These are phyloP conservation scores for Metschnikowia kofuensis DNA, from an alignment of 805 yeast genomes.

Conservation along the genomic window DNA sequence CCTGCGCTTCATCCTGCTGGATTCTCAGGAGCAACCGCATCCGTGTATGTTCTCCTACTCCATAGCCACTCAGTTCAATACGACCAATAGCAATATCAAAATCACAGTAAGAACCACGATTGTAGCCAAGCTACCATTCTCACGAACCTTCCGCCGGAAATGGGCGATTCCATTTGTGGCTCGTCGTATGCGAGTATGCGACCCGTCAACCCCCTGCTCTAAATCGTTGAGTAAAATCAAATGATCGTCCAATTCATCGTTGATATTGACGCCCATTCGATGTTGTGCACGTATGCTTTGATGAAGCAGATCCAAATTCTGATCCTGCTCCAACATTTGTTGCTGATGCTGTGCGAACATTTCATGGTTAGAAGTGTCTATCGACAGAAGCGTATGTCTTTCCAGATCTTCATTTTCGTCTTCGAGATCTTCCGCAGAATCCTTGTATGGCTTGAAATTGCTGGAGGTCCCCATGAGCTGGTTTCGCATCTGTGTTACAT, in stretches of 20 bases:
- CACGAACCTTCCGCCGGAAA: constrained; percentile 34
- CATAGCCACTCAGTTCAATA: constrained; percentile 25
- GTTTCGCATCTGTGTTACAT: constrained; percentile 21
- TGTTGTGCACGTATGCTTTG: constrained; percentile 35
- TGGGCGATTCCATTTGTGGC: constrained; percentile 30
- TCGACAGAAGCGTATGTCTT: constrained; percentile 20
- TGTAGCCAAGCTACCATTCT: constrained; percentile 43
- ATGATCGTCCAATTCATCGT: constrained; percentile 42
- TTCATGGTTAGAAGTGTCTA: constrained; percentile 35
- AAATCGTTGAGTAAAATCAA: constrained; percentile 39
- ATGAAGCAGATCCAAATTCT: constrained; percentile 33
- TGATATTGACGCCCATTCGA: constrained; percentile 37
- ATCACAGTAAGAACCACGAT: constrained; percentile 41
- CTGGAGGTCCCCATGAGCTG: constrained; percentile 34
- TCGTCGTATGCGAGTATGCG: constrained; percentile 28
- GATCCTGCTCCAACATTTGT: constrained; percentile 37
- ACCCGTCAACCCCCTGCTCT: constrained; percentile 39
- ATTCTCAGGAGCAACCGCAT: neutral
- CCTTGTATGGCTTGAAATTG: constrained; percentile 35
- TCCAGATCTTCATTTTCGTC: constrained; percentile 20
- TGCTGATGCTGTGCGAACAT: constrained; percentile 44
- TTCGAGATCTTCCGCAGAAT: constrained; percentile 12
- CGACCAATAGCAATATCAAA: constrained; percentile 38
- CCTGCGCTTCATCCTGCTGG: neutral
- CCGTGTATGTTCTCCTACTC: neutral